Percentiles rank a stretch among this genome's conserved stretches.
Evolutionary conservation across 495 filamentous ascomycete genomes (phyloP).

Genomic region (Aspergillus ellipticus): DNA sequence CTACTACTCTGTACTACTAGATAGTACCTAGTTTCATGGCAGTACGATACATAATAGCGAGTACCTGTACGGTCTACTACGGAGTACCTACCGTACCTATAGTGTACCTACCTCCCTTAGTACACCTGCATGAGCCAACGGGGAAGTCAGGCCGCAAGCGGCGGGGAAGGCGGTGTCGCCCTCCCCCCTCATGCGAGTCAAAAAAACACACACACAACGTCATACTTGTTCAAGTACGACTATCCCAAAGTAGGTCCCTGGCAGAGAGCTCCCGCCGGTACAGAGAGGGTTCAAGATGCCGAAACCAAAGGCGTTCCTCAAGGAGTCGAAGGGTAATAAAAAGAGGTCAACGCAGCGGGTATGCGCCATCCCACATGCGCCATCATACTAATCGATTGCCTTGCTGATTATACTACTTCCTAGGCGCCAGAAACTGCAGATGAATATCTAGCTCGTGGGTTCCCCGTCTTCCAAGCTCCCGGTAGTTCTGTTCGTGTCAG

Average conservation of each 20-base stretch:
- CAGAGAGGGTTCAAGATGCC: constrained; percentile 35
- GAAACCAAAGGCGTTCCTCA: constrained; percentile 50
- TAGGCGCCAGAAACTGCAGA: constrained; percentile 56
- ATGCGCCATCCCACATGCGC: constrained; percentile 6
- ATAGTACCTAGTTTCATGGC: too few species aligned
- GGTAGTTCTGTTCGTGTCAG: too few species aligned
- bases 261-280: neutral
- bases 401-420: neutral
- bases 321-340: constrained; percentile 39
- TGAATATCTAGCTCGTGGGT: constrained; percentile 56
- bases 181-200: neutral
- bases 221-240: neutral
- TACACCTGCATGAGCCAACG: too few species aligned
- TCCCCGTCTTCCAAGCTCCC: neutral
- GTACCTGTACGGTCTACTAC: too few species aligned
- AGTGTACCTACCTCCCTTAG: too few species aligned
- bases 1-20: too few species aligned
- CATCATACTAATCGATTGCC: neutral
- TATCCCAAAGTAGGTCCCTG: neutral
- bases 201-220: neutral
- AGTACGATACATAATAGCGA: too few species aligned
- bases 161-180: too few species aligned
- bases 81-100: too few species aligned
- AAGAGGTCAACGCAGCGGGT: constrained; percentile 44
- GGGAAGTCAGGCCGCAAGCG: too few species aligned